Conservation (phyloP, 2,329 filamentous ascomycete genomes). For the Onygenales sp. region DNA sequence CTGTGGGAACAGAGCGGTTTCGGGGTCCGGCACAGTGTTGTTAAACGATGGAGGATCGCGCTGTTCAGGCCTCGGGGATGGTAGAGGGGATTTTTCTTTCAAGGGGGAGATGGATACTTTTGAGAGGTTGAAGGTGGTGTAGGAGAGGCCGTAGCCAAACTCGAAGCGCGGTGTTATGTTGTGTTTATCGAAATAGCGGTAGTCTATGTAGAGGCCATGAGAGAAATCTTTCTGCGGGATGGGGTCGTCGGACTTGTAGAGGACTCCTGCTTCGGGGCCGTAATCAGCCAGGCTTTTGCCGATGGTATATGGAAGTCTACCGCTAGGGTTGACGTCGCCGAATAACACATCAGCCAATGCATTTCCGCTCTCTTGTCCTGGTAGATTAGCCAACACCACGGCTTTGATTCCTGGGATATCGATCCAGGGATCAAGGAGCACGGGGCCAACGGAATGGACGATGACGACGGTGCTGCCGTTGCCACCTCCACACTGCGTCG, state of each 20-base stretch:
- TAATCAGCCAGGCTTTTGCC: slow-evolving; percentile 47
- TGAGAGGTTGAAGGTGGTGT: slow-evolving; percentile 61
- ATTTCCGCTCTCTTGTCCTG: slow-evolving; percentile 46
- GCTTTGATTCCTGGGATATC: slow-evolving; percentile 56
- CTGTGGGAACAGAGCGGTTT: slow-evolving; percentile 52
- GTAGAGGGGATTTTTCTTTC: slow-evolving; percentile 40
- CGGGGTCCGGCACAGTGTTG: slow-evolving; percentile 43
- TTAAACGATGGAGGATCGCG: slow-evolving; percentile 47
- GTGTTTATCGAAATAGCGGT: slow-evolving; percentile 75
- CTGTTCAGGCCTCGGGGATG: slow-evolving; percentile 33
- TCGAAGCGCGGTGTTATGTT: slow-evolving; percentile 67
- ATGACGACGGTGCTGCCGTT: slow-evolving; percentile 67
- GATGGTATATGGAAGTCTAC: slow-evolving; percentile 55
- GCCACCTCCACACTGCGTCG: slow-evolving; percentile 54
- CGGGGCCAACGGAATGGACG: slow-evolving; percentile 68
- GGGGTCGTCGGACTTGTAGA: slow-evolving; percentile 59
- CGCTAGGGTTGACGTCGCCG: slow-evolving; percentile 35
- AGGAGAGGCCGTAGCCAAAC: slow-evolving; percentile 79
- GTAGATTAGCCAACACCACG: slow-evolving; percentile 54
- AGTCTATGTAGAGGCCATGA: slow-evolving; percentile 81
- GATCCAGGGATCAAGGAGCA: slow-evolving; percentile 52
- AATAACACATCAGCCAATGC: slow-evolving; percentile 38
- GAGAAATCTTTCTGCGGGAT: slow-evolving; percentile 73
- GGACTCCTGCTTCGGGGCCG: slow-evolving; percentile 58
- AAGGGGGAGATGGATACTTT: slow-evolving; percentile 41